phyloP scores from a whole-genome alignment of 1,139 yeast species.

The Sugiyamaella castrensis region DNA sequence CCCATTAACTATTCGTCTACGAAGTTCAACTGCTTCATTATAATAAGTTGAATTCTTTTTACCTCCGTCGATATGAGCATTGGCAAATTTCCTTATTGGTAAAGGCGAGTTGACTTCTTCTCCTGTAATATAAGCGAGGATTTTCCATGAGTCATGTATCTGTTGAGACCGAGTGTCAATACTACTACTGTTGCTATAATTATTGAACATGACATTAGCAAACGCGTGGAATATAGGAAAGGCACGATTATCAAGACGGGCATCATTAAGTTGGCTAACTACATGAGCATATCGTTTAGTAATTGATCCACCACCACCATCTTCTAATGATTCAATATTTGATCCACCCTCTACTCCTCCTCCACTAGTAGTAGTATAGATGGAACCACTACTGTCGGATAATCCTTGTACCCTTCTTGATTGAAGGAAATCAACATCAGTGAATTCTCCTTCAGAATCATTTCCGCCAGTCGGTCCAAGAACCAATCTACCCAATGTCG shows the following conservation, averaged over 20 bases:
- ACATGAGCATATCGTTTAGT: conserved; percentile 64
- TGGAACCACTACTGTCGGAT: conserved; percentile 5
- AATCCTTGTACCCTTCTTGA: conserved; percentile 23
- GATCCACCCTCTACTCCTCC: conserved; percentile 1
- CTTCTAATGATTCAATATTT: conserved; percentile 7
- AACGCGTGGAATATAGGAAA: conserved; percentile 54
- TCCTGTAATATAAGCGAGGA: conserved; percentile 32
- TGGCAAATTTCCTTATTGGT: conserved; percentile 49
- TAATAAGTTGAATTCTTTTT: conserved; percentile 23
- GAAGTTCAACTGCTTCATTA: conserved; percentile 40
- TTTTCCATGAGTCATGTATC: conserved; percentile 40
- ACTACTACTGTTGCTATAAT: conserved; percentile 22
- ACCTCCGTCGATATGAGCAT: conserved; percentile 37
- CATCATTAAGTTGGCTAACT: conserved; percentile 65
- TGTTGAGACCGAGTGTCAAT: conserved; percentile 38
- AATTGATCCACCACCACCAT: conserved; percentile 16
- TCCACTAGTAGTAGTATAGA: neutral
- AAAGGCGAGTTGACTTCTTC: conserved; percentile 22
- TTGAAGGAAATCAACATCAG: conserved; percentile 32
- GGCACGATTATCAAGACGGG: conserved; percentile 52
- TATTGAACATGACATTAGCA: conserved; percentile 43
- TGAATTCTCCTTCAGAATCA: conserved; percentile 28
- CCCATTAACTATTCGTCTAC: conserved; percentile 52
- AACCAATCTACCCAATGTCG: conserved; percentile 36
- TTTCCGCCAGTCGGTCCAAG: conserved; percentile 36